These are phyloP conservation scores for Voacanga thouarsii DNA, from an alignment of 257 asterid species.

Conservation along the genomic window DNA sequence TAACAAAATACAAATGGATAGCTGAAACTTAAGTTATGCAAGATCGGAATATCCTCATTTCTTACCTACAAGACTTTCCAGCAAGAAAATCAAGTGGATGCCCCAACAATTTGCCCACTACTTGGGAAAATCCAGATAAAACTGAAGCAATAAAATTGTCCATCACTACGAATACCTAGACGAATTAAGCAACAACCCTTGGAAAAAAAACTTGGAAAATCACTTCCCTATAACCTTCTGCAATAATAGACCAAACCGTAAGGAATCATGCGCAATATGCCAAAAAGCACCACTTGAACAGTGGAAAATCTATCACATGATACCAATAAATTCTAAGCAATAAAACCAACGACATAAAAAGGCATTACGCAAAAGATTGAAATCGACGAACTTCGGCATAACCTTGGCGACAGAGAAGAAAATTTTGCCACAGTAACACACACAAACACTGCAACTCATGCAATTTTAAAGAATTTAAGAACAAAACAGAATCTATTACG, in stretches of 20 bases:
- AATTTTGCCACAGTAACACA: too few species aligned
- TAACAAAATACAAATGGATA: neutral
- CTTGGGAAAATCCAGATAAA: slow-evolving; percentile 47
- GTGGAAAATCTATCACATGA: neutral
- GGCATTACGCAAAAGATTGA: too few species aligned
- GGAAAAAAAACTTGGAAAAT: neutral
- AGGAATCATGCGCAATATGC: neutral
- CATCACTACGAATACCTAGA: slow-evolving; percentile 30
- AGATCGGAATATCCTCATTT: neutral
- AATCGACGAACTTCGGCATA: too few species aligned
- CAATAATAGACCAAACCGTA: neutral
- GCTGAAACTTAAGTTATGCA: neutral
- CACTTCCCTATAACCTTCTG: neutral
- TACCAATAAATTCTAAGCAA: neutral
- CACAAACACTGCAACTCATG: too few species aligned
- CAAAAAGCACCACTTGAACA: neutral
- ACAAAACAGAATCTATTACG: too few species aligned
- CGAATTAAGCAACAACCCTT: neutral
- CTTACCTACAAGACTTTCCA: slow-evolving; percentile 65
- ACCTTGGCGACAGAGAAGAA: too few species aligned
- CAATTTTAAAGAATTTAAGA: too few species aligned
- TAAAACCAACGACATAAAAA: too few species aligned
- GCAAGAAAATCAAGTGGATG: slow-evolving; percentile 80
- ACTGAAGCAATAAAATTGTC: slow-evolving; percentile 53
- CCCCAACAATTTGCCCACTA: slow-evolving; percentile 48